Evolutionary conservation across 2,329 filamentous ascomycete species (phyloP), one percentile per base, ranked within the genome.

Genomic region (Colletotrichum lini): DNA sequence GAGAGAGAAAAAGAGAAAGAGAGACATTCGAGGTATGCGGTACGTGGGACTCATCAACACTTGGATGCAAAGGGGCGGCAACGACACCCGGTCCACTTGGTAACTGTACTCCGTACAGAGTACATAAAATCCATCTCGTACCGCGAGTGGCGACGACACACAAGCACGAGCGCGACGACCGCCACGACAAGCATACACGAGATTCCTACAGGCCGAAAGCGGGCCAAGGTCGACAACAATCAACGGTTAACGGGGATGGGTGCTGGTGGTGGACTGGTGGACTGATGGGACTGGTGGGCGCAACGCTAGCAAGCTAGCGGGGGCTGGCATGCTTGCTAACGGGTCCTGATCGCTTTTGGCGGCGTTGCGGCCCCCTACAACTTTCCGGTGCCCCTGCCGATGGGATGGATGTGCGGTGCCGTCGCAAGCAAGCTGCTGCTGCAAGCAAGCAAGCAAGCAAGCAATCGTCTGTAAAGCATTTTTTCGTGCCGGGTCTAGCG

Each of bases 381-480:
- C 52, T 68, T 59, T 71, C 65, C 68, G 68, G 65, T 35, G 52
- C 68, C 67, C 65, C 65, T 71, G 65, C 65, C 47, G 68, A 71
- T 54, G 58, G 58, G 30, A 30, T 30, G 30, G 30, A 30, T 30
- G 63, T 63, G 45, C 40, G 65, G 68, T 68, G 50, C 44, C 47
- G 58, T 56, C 58, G 35, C 58, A 68, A 30, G 30, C 30, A 30
- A 30, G 30, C 30, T 42, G 38, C 53, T 71, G 35, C 44, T 30
- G 60, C 52, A 45, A 45, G n/a, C 26, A 59, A 65, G 57, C 44
- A 61, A 38, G 16, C 15, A 26, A 44, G 60, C 52, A 45, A 45
- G n/a, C 26, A 59, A 65, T 54, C 59, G 45, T 61, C 61, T 65
- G 35, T 45, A 54, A 38, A 54, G 26, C 35, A n/a, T 16, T 30